Conservation (phyloP, 768 basidiomycete species). For the Pleurotus tuoliensis region DNA sequence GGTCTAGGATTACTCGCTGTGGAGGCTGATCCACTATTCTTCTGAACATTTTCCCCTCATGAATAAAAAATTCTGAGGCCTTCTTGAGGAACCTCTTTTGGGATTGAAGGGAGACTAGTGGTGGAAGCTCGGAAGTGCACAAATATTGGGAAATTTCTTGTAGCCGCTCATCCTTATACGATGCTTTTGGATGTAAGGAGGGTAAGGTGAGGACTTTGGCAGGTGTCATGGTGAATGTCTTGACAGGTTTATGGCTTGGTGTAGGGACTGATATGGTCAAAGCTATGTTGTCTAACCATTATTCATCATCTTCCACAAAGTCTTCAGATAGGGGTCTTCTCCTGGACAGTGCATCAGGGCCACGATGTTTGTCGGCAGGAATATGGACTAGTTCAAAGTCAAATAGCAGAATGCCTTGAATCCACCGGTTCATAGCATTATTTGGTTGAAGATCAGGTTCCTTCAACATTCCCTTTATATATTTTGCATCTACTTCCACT, state of each 20-base stretch:
- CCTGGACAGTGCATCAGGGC: slow-evolving; percentile 31
- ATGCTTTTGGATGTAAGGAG: background rate
- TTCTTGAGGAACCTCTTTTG: slow-evolving; percentile 9
- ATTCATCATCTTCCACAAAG: slow-evolving; percentile 21
- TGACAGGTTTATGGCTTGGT: background rate
- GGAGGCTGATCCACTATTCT: slow-evolving; percentile 4
- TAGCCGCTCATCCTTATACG: background rate
- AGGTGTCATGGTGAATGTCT: background rate
- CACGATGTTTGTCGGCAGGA: slow-evolving; percentile 22
- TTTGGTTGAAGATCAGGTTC: slow-evolving; percentile 26
- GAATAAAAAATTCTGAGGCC: slow-evolving; percentile 11
- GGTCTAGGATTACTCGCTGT: slow-evolving; percentile 14
- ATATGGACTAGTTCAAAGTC: slow-evolving; percentile 30
- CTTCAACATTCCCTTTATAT: slow-evolving; percentile 31
- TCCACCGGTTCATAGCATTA: slow-evolving; percentile 29
- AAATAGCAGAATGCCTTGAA: slow-evolving; percentile 27
- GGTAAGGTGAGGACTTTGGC: background rate
- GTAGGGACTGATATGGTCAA: background rate
- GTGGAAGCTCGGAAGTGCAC: slow-evolving; percentile 9
- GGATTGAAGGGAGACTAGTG: background rate
- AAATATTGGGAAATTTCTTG: slow-evolving; percentile 12
- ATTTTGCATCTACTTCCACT: slow-evolving; percentile 30
- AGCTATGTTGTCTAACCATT: slow-evolving; percentile 12
- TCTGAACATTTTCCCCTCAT: slow-evolving; percentile 12
- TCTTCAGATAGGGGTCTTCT: slow-evolving; percentile 13